Percentiles rank a stretch among this genome's conserved stretches.
phyloP scores from a whole-genome alignment of 305 asterid species.

The Coffea humblotiana region DNA sequence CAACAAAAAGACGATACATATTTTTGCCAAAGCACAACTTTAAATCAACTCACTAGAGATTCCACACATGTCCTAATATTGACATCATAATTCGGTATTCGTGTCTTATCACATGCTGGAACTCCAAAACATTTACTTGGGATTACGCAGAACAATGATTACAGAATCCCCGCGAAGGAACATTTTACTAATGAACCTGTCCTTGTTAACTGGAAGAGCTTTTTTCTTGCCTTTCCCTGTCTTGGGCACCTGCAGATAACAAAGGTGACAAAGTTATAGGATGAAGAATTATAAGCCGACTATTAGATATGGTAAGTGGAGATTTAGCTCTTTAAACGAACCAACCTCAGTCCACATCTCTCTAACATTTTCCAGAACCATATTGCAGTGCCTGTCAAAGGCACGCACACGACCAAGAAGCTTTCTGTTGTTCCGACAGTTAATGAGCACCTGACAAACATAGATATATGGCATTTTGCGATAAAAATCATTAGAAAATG shows the following conservation, averaged over 20 bases:
- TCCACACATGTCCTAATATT: neutral
- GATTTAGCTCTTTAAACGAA: neutral
- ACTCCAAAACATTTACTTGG: slow-evolving; percentile 37
- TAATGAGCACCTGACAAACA: slow-evolving; percentile 71
- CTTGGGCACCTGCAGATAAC: slow-evolving; percentile 62
- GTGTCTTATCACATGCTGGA: neutral
- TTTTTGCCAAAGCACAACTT: neutral
- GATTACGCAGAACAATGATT: slow-evolving; percentile 84
- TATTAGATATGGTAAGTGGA: neutral
- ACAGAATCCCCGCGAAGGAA: slow-evolving; percentile 98
- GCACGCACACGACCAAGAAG: slow-evolving; percentile 95
- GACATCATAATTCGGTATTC: neutral
- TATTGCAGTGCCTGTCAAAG: slow-evolving; percentile 95
- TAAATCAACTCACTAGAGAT: neutral
- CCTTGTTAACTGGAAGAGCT: slow-evolving; percentile 89
- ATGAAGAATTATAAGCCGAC: neutral
- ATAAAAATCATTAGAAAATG: neutral
- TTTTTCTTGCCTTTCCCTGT: slow-evolving; percentile 98
- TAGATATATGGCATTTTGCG: neutral
- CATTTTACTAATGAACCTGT: slow-evolving; percentile 89
- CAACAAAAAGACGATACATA: neutral
- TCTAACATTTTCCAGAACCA: slow-evolving; percentile 89
- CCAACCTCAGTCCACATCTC: slow-evolving; percentile 98
- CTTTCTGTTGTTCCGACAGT: slow-evolving; percentile 90
- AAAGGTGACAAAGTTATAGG: neutral